phyloP scores from a whole-genome alignment of 768 basidiomycete genomes.

The Psilocybe cubensis region DNA sequence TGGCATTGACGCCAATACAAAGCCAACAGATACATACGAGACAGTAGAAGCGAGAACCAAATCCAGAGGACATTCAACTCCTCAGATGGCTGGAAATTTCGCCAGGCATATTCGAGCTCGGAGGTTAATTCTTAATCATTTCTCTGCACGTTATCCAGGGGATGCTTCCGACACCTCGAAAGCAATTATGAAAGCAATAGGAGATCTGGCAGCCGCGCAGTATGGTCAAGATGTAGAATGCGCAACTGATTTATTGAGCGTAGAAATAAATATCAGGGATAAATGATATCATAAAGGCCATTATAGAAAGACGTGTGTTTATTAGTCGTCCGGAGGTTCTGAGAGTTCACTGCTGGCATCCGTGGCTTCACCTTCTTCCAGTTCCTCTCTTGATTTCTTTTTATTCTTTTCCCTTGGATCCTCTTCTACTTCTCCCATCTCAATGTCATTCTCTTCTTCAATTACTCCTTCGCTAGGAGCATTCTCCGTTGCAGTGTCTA shows the following conservation, averaged over 20 bases:
- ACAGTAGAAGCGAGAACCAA: constrained; percentile 64
- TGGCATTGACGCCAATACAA: constrained; percentile 61
- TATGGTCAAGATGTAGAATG: constrained; percentile 66
- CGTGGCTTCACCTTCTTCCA: constrained; percentile 88
- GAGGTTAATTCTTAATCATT: constrained; percentile 79
- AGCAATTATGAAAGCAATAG: constrained; percentile 66
- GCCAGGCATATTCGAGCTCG: constrained; percentile 66
- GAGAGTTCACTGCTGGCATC: constrained; percentile 80
- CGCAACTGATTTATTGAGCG: constrained; percentile 75
- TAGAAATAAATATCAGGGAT: constrained; percentile 53
- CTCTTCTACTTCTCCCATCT: constrained; percentile 92
- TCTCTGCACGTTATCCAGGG: constrained; percentile 80
- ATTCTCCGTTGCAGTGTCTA: constrained; percentile 18
- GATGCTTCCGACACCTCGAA: constrained; percentile 56
- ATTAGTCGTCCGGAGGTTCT: constrained; percentile 67
- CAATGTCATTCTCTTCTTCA: constrained; percentile 70
- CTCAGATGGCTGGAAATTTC: constrained; percentile 87
- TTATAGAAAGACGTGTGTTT: constrained; percentile 10
- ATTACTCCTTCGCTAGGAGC: constrained; percentile 37
- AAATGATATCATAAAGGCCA: constrained; percentile 19
- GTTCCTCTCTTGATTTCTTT: constrained; percentile 66
- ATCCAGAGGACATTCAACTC: constrained; percentile 88
- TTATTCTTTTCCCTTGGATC: constrained; percentile 58
- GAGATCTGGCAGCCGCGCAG: constrained; percentile 52
- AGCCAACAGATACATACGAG: constrained; percentile 62